Base-by-base conservation (phyloP, 2,329 filamentous ascomycete species). In the Aschersonia sp. region DNA sequence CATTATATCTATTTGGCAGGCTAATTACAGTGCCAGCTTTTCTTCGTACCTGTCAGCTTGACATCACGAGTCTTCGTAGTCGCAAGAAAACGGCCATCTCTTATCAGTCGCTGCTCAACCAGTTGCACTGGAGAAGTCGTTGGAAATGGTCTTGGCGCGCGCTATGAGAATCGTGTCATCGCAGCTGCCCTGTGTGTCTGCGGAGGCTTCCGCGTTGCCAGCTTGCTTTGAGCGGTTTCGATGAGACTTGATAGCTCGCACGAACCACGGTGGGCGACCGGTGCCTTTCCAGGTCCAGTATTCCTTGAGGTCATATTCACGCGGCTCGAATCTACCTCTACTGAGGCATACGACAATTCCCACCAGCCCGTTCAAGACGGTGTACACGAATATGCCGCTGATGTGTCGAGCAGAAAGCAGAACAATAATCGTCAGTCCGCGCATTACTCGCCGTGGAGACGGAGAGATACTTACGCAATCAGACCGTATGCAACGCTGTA, bases 401-500 rank as follows among this genome's bases (percentile, higher is more conserved):
- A 12, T 37, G 12, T 37, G 35, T 8, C 12, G 8, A 37, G 12
- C 35, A 12, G 35, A 12, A 9, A 8, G 12, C 35, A 12, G 8
- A 37, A 37, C 35, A 37, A 37, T 9, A 37, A 9, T 37, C 12
- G 35, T 9, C 35, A 37, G 35, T 22, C 22, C 3, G 4, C 2
- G 22, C 3, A 22, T 22, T 22, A 22, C 22, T 51, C 1, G 22
- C 22, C 22, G 22, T 22, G 22, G 35, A 37, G 35, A 12, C 35
- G 35, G 35, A 12, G 35, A 22, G 22, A n/a, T 3, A 69, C 73
- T 67, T 61, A 78, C 76, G 76, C 83, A 54, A 87, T 85, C 31
- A 88, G 73, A 14, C 84, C 84, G 53, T 87, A 87, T 6, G 84
- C 83, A 44, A 86, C 83, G 46, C 80, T 85, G 70, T 87, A 88